A percentile compares a stretch with the other conserved stretches of the same genome.
Conservation (phyloP, 164 flowering plant species). For the Liquidambar formosana region DNA sequence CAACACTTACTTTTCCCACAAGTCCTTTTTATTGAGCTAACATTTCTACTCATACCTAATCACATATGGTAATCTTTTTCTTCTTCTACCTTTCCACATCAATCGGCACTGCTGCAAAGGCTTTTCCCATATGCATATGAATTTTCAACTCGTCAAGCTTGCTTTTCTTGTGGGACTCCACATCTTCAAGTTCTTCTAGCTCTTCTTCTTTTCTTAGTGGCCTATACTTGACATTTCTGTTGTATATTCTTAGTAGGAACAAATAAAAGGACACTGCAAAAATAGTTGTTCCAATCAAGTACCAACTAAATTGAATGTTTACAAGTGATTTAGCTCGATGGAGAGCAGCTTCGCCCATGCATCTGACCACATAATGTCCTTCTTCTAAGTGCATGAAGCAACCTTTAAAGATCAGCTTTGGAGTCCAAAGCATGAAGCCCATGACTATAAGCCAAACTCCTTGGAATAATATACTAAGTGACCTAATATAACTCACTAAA, state of each 20-base stretch:
- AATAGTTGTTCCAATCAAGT: constrained; percentile 32
- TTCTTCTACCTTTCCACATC: constrained; percentile 45
- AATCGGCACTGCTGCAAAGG: constrained; percentile 17
- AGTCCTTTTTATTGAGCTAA: too few relatives aligned
- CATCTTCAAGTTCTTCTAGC: constrained; percentile 25
- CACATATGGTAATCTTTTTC: not conserved
- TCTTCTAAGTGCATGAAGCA: constrained; percentile 59
- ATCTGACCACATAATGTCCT: constrained; percentile 61
- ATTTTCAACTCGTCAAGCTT: constrained; percentile 21
- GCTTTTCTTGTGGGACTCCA: constrained; percentile 28
- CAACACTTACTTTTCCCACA: too few relatives aligned
- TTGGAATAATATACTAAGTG: constrained; percentile 61
- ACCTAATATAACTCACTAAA: constrained; percentile 65
- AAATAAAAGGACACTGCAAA: constrained; percentile 45
- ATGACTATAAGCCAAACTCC: constrained; percentile 73
- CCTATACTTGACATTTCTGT: constrained; percentile 33
- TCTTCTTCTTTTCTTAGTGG: constrained; percentile 26
- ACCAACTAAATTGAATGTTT: constrained; percentile 71
- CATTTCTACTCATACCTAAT: too few relatives aligned
- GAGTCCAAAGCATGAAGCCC: constrained; percentile 83
- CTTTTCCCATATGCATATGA: constrained; percentile 42
- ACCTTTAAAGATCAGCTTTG: constrained; percentile 56
- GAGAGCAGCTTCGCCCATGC: constrained; percentile 43
- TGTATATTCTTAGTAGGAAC: constrained; percentile 25
- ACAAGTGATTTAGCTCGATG: constrained; percentile 66